Evolutionary conservation across 352 stramenopile species (phyloP).

Genomic region (Globisporangium nodosum): DNA sequence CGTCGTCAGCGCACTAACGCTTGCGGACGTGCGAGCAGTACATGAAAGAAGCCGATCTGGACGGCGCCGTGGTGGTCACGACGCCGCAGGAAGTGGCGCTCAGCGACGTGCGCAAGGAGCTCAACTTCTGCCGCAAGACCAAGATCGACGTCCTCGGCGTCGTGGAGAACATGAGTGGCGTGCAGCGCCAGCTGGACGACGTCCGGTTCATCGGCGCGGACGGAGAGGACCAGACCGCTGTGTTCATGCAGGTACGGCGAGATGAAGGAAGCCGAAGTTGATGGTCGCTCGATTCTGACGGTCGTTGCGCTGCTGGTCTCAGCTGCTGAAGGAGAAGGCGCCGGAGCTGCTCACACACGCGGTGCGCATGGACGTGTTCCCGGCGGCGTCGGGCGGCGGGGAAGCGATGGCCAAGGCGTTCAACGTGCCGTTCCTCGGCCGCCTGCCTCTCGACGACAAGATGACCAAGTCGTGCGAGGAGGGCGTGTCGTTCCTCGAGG

Average conservation of each 20-base stretch:
- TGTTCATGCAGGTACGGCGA: constrained; percentile 48
- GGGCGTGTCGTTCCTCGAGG: constrained; percentile 91
- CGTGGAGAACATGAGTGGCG: constrained; percentile 99
- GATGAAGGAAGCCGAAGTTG: too few species aligned
- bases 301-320: background rate
- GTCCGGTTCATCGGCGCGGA: constrained; percentile 59
- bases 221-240: constrained; percentile 50
- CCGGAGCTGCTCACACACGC: constrained; percentile 68
- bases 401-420: constrained; percentile 95
- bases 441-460: constrained; percentile 96
- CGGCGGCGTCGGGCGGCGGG: constrained; percentile 75
- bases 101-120: constrained; percentile 98
- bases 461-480: constrained; percentile 96
- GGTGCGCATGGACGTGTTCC: constrained; percentile 88
- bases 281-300: background rate
- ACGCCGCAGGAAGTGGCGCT: constrained; percentile 99
- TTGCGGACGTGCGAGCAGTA: constrained; percentile 60
- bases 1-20: background rate
- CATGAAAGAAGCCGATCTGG: constrained; percentile 94
- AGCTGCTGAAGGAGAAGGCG: constrained; percentile 83
- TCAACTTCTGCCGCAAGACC: constrained; percentile 99
- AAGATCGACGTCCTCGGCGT: constrained; percentile 86
- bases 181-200: constrained; percentile 79
- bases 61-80: constrained; percentile 98
- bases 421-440: constrained; percentile 95